Evolutionary conservation across 805 yeast species (phyloP).

Genomic region (Saturnispora hagleri): DNA sequence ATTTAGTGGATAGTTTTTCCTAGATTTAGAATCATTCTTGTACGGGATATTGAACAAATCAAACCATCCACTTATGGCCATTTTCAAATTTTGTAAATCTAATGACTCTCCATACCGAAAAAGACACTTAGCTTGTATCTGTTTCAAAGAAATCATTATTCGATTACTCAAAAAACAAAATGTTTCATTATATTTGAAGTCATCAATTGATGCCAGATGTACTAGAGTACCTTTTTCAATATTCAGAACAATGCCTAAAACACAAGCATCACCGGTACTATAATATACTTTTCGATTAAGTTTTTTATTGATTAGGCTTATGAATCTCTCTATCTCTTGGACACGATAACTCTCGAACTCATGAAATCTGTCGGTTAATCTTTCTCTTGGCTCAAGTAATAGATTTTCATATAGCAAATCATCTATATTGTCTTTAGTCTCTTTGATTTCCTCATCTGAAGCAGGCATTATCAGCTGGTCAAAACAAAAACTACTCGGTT

Average conservation of each 20-base stretch:
- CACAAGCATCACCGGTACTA: neutral
- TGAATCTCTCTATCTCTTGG: neutral
- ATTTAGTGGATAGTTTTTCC: conserved; percentile 3
- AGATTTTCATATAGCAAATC: neutral
- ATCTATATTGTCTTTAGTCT: neutral
- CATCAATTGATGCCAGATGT: conserved; percentile 7
- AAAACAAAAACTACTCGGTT: neutral
- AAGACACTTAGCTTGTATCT: conserved; percentile 4
- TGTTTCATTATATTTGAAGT: neutral
- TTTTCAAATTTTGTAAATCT: neutral
- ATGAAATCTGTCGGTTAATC: neutral
- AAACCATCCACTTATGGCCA: conserved; percentile 6
- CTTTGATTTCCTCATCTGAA: neutral
- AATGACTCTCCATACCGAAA: neutral
- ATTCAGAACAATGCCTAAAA: conserved; percentile 11
- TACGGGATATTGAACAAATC: conserved; percentile 1
- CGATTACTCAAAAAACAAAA: conserved; percentile 3
- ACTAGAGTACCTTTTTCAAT: conserved; percentile 10
- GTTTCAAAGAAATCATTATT: neutral
- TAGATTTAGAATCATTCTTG: neutral
- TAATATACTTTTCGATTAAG: conserved; percentile 7
- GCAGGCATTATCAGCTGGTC: neutral
- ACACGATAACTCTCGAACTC: neutral
- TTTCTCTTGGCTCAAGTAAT: neutral
- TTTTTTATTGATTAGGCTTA: neutral